Base-by-base conservation (phyloP, 164 flowering plant species). In the Piper betle region DNA sequence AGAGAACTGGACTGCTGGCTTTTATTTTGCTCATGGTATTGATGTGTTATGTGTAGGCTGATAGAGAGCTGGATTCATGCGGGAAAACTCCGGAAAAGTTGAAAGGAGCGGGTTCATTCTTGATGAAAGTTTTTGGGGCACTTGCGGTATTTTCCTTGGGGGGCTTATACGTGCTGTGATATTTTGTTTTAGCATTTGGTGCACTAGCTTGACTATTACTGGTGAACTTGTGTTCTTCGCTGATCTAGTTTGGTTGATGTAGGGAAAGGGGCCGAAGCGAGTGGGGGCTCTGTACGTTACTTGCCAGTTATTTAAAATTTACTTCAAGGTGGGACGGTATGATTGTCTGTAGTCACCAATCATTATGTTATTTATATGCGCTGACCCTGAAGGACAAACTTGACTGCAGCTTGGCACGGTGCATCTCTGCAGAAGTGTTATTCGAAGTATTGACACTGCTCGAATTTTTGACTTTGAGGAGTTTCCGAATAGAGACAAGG, bases 181-280 rank as follows among this genome's bases (percentile, higher is more conserved):
- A n/a, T 7, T 46, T 41, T 33, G 1, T 25, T 53, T 33, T 53
- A 9, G 15, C 37, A 1, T 16, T 33, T 33, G 33, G 7, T 61
- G 1, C 15, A n/a, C n/a, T n/a, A n/a, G n/a, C n/a, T 62, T 52
- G 17, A 12, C 39, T 1, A 5, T 46, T 17, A 16, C 55, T 37
- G 8, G 13, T 52, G 13, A 52, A 17, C 11, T 52, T 57, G 18
- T 60, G 16, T 15, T 60, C 37, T 46, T 18, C 2, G 17, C 37
- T 43, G 19, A 33, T 18, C 19, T 55, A 2, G 6, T 52, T 57
- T 63, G 8, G 7, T 16, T 62, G 55, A 65, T 77, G 38, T 59
- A 90, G 97, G 99, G 97, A 25, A 94, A 94, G 83, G 97, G 97
- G 41, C 77, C 96, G 43, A 94, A 94, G 72, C 92, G 99, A 59